Base-by-base conservation (phyloP, 805 yeast genomes). In the Nakazawaea molendinolei region DNA sequence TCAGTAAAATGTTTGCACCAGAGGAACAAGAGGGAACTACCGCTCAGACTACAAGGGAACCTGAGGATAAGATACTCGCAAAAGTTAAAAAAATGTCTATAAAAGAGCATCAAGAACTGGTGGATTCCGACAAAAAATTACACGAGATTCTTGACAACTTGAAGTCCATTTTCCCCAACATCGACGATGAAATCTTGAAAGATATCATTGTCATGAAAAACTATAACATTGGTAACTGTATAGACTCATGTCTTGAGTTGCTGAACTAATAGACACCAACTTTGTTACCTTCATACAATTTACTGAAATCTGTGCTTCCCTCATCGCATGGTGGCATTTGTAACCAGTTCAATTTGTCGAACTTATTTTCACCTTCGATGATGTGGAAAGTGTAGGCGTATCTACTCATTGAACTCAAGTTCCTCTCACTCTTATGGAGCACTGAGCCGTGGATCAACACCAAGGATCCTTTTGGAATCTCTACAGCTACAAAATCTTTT, bases 381-480 rank as follows among this genome's bases (percentile, higher is more conserved):
- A 79, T 69, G 51, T 84, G 94, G 57, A 84, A 84, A 0, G 92
- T 80, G 55, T 82, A 84, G 0, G 87, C 92, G 49, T 65, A 81
- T 43, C 94, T 65, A 8, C 86, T 76, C 39, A 62, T 64, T 4
- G 45, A 45, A 9, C 83, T 73, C 1, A 49, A 33, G 50, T 84
- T 84, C 36, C 61, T 61, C 45, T 75, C 84, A 3, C 86, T 78
- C 54, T 79, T 77, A 52, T 84, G 94, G 16, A 84, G 53, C 3
- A 83, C 83, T 0, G 77, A 64, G 45, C 82, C 80, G 51, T 84
- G 79, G 34, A 84, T 84, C 44, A 83, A 60, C 1, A 84, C 75
- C 46, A 84, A 58, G 1, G 83, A 68, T 0, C 92, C 92, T 3
- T 84, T 85, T 15, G 77, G 74, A 42, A 89, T 82, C 40, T 69